Base-by-base conservation (phyloP, 2,329 filamentous ascomycete genomes). In the Ascochyta fabae region DNA sequence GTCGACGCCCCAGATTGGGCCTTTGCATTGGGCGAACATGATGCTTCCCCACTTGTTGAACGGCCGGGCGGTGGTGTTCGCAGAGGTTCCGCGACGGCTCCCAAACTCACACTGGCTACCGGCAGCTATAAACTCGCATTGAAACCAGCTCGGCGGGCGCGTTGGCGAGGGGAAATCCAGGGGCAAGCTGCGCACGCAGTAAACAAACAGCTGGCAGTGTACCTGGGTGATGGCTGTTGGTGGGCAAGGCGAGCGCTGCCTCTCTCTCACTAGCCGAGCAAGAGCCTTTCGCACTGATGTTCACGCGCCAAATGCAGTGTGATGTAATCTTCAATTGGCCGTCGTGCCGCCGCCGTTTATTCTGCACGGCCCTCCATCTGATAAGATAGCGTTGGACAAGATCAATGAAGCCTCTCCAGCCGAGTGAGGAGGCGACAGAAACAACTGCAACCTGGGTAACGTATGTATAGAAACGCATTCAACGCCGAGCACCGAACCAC, bases 1-100 rank as follows among this genome's bases (percentile, higher is more conserved):
- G 73, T 88, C 86, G 58, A 77, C 72, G 62, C 79, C 77, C 86
- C 86, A 88, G 61, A 85, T 70, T 33, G 84, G 82, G 70, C 80
- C 80, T 69, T 78, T 77, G 74, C 86, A 88, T 64, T 79, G 79
- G 64, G 79, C 81, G 61, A 84, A 81, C 84, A 85, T 86, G 65
- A 33, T 50, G 56, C 27, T 60, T 56, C 54, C 40, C 52, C 55
- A 56, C 53, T 56, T 45, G 52, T 36, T 43, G 42, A 48, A 54
- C 40, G 43, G 22, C 51, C 58, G 44, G 29, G 56, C 48, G 54
- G 56, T 56, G 51, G 50, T 58, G 53, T 52, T 57, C 54, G 31
- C 52, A 59, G 36, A 42, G 29, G 35, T 43, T 56, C 46, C 39
- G 48, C 58, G 48, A 41, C 59, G 64, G 56, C 52, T 54, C 45